A percentile compares a stretch with the other conserved stretches of the same genome.
phyloP scores from a whole-genome alignment of 805 yeast genomes.

The Saturnispora sanitii region DNA sequence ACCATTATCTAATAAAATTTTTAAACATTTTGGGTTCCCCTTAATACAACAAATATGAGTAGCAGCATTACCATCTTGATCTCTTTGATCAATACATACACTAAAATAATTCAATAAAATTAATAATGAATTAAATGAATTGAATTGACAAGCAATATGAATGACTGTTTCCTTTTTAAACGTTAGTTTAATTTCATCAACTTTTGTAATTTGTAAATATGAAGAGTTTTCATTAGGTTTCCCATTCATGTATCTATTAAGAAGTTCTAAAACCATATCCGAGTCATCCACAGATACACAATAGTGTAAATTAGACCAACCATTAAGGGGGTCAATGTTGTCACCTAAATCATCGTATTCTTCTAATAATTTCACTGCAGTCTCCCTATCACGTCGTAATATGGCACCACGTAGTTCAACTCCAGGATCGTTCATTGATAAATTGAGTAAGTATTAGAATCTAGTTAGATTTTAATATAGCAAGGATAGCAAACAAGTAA shows the following conservation, averaged over 20 bases:
- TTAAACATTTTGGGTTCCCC: constrained; percentile 55
- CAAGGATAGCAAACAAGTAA: too few species aligned
- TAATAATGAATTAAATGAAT: constrained; percentile 56
- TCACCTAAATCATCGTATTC: constrained; percentile 62
- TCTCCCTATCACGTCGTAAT: constrained; percentile 47
- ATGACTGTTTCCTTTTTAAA: constrained; percentile 55
- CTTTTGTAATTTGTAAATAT: constrained; percentile 24
- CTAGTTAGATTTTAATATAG: too few species aligned
- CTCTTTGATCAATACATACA: constrained; percentile 38
- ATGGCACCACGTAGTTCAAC: constrained; percentile 61
- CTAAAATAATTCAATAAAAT: constrained; percentile 55
- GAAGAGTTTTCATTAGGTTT: constrained; percentile 5
- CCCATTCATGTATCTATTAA: constrained; percentile 13
- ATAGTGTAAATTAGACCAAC: constrained; percentile 80
- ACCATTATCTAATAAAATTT: constrained; percentile 58
- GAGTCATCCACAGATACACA: constrained; percentile 68
- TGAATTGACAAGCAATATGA: constrained; percentile 54
- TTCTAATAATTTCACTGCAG: constrained; percentile 54
- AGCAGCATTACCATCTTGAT: constrained; percentile 45
- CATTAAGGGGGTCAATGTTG: constrained; percentile 58
- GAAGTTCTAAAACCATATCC: constrained; percentile 33
- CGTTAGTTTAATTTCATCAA: constrained; percentile 32
- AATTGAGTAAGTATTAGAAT: neutral
- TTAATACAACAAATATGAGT: constrained; percentile 56
- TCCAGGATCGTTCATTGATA: constrained; percentile 49